Conservation (phyloP, 176 grass and related monocot genomes). For the Saccharum officinarum region DNA sequence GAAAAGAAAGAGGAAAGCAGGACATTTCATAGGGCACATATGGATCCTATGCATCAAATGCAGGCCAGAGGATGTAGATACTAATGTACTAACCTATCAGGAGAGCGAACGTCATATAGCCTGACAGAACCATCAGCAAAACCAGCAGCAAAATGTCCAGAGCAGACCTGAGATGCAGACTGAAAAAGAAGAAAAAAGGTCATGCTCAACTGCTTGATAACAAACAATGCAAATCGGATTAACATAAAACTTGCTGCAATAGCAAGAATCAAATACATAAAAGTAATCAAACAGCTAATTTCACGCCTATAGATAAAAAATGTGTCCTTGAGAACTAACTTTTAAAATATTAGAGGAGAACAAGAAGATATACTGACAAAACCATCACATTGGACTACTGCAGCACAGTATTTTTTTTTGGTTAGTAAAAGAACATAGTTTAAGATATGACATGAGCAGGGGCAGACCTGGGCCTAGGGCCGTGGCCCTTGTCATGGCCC, state of each 20-base stretch:
- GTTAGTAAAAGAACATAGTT: not conserved
- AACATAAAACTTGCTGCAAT: conserved; percentile 42
- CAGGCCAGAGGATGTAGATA: conserved; percentile 26
- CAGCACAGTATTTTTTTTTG: not conserved
- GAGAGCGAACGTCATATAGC: conserved; percentile 85
- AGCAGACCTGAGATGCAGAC: conserved; percentile 72
- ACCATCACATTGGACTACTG: not conserved
- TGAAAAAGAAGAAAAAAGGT: conserved; percentile 49
- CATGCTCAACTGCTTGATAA: not conserved
- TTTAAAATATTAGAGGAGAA: not conserved
- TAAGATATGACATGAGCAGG: not conserved
- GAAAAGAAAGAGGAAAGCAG: conserved; percentile 4
- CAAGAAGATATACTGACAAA: not conserved
- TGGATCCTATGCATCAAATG: conserved; percentile 18
- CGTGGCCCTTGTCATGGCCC: not conserved
- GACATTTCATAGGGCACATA: conserved; percentile 11
- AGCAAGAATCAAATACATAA: conserved; percentile 47
- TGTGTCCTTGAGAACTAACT: not conserved
- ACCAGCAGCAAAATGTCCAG: conserved; percentile 79
- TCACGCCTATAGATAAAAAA: conserved; percentile 35
- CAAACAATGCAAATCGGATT: conserved; percentile 37
- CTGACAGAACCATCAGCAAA: conserved; percentile 74
- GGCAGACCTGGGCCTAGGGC: not conserved
- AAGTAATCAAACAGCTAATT: conserved; percentile 50
- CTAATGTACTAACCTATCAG: conserved; percentile 55